Conservation (phyloP, 345 rosid genomes). For the Aegle marmelos region DNA sequence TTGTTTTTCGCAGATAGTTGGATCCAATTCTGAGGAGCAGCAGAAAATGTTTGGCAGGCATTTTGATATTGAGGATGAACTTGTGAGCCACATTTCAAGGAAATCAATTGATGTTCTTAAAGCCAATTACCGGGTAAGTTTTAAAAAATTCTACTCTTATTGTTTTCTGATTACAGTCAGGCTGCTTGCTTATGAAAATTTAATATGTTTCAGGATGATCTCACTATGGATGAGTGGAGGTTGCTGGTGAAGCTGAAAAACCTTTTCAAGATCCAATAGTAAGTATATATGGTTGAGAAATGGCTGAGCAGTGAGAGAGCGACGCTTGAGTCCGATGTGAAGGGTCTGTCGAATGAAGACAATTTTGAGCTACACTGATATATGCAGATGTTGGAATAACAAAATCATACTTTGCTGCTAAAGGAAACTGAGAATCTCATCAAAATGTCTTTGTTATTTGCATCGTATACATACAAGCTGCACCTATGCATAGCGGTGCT, state of each 20-base stretch:
- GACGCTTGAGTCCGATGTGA: not conserved
- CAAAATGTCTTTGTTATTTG: not conserved
- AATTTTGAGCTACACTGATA: not conserved
- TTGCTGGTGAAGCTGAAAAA: conserved; percentile 73
- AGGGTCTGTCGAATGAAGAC: not conserved
- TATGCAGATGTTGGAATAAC: not conserved
- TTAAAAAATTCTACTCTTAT: not conserved
- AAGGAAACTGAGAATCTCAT: not conserved
- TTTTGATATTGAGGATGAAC: conserved; percentile 81
- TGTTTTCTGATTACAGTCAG: not conserved
- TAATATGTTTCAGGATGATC: conserved; percentile 57
- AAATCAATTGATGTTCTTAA: conserved; percentile 82
- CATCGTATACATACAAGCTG: conserved; percentile 1
- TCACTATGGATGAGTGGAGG: conserved; percentile 69
- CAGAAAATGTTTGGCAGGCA: conserved; percentile 94
- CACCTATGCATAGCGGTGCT: not conserved
- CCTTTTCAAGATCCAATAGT: conserved; percentile 64
- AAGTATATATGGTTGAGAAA: conserved; percentile 6
- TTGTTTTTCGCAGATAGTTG: conserved; percentile 53
- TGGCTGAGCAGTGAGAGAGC: not conserved
- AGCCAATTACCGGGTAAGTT: conserved; percentile 70
- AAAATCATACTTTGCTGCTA: not conserved
- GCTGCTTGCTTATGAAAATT: not conserved
- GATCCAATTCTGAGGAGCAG: conserved; percentile 69
- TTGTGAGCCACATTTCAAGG: conserved; percentile 85